Evolutionary conservation across 1,284 basidiomycete genomes (phyloP), one percentile per base, ranked within the genome.

Genomic region (Cutaneotrichosporon curvatum): DNA sequence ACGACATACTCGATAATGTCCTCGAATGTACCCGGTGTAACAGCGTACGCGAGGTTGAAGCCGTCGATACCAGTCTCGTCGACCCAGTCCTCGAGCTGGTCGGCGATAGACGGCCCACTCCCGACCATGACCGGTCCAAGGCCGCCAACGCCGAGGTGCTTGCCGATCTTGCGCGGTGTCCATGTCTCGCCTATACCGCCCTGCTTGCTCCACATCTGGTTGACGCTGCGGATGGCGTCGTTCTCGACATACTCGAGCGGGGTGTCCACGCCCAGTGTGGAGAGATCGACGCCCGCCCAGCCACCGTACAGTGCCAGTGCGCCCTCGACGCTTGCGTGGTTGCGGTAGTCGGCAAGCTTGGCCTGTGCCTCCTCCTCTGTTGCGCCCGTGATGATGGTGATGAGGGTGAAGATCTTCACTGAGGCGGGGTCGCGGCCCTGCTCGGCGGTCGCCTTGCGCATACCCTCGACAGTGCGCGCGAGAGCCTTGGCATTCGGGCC

Each of bases 231-330:
- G 30, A 51, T 48, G 19, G 50, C 42, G 35, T 51, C 50, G 43
- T 51, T 51, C 43, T 51, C 50, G 43, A 51, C 50, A 19, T 51
- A 51, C 42, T 51, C 45, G 38, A 51, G 50, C 35, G 50, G 50
- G 35, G 43, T 21, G 47, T 53, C 51, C 16, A 42, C 37, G 37
- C 36, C 43, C 21, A 53, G 21, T 15, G 16, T n/a, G 16, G 36
- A 33, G 14, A 48, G 46, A 33, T 48, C 46, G 25, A 49, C 51
- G 5, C 51, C 51, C 1, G 51, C 47, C 47, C 43, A 57, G 1
- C 68, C 67, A 5, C 67, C 68, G 40, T 67, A 65, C 4, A 70
- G 57, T 2, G 65, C 65, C 4, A 66, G 52, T 0, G 67, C 67
- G 2, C 67, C 68, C 23, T 68, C 64, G 30, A 59, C 56, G 5